Evolutionary conservation across 2,329 filamentous ascomycete genomes (phyloP).

Genomic region (Colletotrichum noveboracense): DNA sequence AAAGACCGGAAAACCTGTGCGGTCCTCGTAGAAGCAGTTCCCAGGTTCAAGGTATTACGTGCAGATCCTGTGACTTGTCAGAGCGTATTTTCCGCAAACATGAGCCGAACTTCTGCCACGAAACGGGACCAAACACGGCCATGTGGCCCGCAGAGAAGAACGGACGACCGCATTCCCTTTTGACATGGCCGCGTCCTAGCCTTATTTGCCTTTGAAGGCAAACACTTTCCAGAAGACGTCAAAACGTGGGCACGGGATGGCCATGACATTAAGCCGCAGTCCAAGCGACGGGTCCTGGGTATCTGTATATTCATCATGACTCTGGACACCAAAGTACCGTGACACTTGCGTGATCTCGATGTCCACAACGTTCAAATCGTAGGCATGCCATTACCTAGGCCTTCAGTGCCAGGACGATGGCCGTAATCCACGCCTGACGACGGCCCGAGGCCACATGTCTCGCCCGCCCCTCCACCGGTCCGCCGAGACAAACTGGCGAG

Average conservation of each 20-base stretch:
- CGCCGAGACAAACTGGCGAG: neutral
- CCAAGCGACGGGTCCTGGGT: neutral
- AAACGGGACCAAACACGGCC: constrained; percentile 1
- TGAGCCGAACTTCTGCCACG: constrained; percentile 3
- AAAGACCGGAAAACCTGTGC: neutral
- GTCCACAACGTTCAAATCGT: neutral
- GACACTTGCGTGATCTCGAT: neutral
- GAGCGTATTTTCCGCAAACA: neutral
- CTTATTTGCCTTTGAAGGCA: neutral
- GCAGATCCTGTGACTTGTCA: constrained; percentile 6
- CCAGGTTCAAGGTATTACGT: neutral
- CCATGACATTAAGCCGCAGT: neutral
- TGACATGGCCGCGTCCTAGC: neutral
- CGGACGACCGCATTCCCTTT: neutral
- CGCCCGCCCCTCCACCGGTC: neutral
- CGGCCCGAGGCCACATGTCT: constrained; percentile 1
- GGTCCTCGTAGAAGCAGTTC: too few species aligned
- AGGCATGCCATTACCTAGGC: neutral
- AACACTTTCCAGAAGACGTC: constrained; percentile 5
- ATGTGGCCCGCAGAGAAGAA: neutral
- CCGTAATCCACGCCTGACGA: neutral
- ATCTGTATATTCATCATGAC: neutral
- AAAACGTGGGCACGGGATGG: neutral
- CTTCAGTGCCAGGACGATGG: neutral
- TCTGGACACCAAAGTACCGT: neutral